Conservation (phyloP, 495 filamentous ascomycete genomes). For the Aspergillus mulundensis region DNA sequence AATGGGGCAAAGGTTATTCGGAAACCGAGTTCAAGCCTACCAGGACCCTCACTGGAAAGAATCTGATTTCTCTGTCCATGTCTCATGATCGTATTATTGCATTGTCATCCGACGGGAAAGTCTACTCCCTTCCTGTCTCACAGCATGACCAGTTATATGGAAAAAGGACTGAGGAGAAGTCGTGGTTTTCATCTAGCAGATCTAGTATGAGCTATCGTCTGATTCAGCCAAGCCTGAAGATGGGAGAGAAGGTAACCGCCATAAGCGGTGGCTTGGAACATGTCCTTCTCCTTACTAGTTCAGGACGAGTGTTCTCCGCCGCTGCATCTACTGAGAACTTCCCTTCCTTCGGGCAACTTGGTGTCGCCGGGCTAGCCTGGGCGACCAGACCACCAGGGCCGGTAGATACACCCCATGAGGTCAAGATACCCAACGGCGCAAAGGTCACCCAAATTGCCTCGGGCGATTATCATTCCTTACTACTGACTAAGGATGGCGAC, state of each 20-base stretch:
- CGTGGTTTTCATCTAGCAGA: slow-evolving; percentile 67
- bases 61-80: slow-evolving; percentile 65
- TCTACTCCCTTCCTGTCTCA: slow-evolving; percentile 84
- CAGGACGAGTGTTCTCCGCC: slow-evolving; percentile 79
- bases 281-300: slow-evolving; percentile 76
- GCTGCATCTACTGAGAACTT: slow-evolving; percentile 74
- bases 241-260: slow-evolving; percentile 69
- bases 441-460: slow-evolving; percentile 69
- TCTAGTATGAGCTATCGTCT: slow-evolving; percentile 66
- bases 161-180: slow-evolving; percentile 55
- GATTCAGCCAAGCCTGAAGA: slow-evolving; percentile 63
- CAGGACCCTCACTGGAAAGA: slow-evolving; percentile 75
- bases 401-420: slow-evolving; percentile 76
- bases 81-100: slow-evolving; percentile 81
- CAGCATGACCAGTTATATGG: slow-evolving; percentile 61
- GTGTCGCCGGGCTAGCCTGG: slow-evolving; percentile 78
- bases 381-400: slow-evolving; percentile 68
- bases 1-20: slow-evolving; percentile 83
- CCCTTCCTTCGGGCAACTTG: slow-evolving; percentile 80
- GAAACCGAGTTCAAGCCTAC: slow-evolving; percentile 53
- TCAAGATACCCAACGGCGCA: slow-evolving; percentile 58
- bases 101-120: slow-evolving; percentile 67
- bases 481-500: slow-evolving; percentile 65
- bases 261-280: slow-evolving; percentile 80
- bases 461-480: slow-evolving; percentile 84